phyloP scores from a whole-genome alignment of 2,329 filamentous ascomycete species.

The Penicillium sp. region DNA sequence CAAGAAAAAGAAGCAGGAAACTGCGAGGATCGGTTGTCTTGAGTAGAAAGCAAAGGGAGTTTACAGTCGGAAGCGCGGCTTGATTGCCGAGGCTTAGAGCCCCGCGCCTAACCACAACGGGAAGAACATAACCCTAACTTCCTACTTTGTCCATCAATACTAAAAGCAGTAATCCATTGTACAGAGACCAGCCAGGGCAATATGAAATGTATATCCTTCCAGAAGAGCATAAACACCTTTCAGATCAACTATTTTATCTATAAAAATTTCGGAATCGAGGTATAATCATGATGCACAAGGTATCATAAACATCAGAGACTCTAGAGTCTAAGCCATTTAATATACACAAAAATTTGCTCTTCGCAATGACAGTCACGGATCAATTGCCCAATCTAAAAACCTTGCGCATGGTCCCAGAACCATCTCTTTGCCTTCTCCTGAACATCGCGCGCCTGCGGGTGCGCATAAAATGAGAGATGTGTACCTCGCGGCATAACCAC shows the following conservation, averaged over 20 bases:
- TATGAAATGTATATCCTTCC: not conserved
- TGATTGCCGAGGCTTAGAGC: too few relatives aligned
- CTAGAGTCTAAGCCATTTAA: too few relatives aligned
- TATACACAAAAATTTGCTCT: too few relatives aligned
- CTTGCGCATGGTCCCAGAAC: not conserved
- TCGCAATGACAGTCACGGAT: too few relatives aligned
- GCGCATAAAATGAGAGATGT: not conserved
- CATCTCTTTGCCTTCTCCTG: not conserved
- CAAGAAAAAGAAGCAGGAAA: too few relatives aligned
- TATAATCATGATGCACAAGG: too few relatives aligned
- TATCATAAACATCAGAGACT: too few relatives aligned
- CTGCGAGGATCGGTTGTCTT: too few relatives aligned
- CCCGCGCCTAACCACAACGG: not conserved
- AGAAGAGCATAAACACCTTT: not conserved
- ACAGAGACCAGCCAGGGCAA: not conserved
- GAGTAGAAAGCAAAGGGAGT: too few relatives aligned
- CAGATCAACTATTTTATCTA: not conserved
- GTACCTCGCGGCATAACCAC: not conserved
- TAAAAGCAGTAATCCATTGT: not conserved
- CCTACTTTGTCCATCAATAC: not conserved
- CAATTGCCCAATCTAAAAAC: not conserved
- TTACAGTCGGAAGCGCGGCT: too few relatives aligned
- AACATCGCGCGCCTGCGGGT: not conserved
- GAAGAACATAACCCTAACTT: not conserved
- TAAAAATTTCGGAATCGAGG: slow-evolving; percentile 52